Evolutionary conservation across 1,284 basidiomycete species (phyloP), one percentile per base, ranked within the genome.

Genomic region (Malassezia furfur): DNA sequence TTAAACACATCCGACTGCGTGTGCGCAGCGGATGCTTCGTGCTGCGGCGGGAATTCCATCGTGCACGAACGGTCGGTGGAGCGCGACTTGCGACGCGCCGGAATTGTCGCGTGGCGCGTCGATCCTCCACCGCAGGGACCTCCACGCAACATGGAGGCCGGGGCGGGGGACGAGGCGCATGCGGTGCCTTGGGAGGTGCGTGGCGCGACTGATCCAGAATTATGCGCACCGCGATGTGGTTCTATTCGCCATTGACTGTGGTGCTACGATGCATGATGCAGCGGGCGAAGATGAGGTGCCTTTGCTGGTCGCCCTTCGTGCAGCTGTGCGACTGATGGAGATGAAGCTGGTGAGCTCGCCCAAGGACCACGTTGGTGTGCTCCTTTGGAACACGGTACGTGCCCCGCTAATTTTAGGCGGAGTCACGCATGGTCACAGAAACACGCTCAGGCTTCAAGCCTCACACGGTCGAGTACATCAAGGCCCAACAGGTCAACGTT

Each of bases 191-290:
- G 54, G 54, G 54, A 57, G 48, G 54, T 55, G 22, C n/a, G 53
- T 19, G 8, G 11, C 21, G 6, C 2, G 12, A 10, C 35, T 28
- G 6, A 43, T 30, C 3, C 10, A 50, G 48, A 55, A 32, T 17
- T 52, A 57, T 19, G 25, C 22, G 15, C 54, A 54, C 45, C 66
- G 65, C 50, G 70, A 72, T 51, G 62, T 65, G 39, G 62, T 72
- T 14, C 78, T 96, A 15, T 94, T 96, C 77, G 88, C 86, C 68
- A 89, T 96, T 57, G 91, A 98, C 75, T 88, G 87, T 54, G 91
- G 90, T 0, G 78, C 81, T 38, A 86, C 88, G 12, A 96, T 96
- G 91, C 84, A 87, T 37, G 40, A 43, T 7, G 80, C 60, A 22
- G 55, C 55, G 47, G 63, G 64, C 31, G 56, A 62, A 14, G 59